These are phyloP conservation scores for Tephrocybe sp. DNA, from an alignment of 768 basidiomycete species.

Conservation along the genomic window DNA sequence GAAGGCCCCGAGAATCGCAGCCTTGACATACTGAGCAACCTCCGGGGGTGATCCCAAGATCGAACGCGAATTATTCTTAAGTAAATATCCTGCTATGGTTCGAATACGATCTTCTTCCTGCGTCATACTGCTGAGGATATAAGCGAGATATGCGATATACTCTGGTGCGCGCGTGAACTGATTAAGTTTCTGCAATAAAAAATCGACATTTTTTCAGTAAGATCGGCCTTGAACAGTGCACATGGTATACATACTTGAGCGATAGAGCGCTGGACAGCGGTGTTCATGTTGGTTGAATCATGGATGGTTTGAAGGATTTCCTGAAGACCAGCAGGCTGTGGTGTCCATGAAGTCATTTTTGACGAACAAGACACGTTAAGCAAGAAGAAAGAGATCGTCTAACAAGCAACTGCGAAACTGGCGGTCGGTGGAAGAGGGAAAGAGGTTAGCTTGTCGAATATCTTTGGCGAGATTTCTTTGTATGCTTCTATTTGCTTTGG, in stretches of 20 bases:
- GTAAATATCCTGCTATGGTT: conserved; percentile 91
- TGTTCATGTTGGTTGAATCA: conserved; percentile 80
- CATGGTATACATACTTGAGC: conserved; percentile 62
- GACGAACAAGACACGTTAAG: conserved; percentile 35
- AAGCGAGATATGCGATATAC: conserved; percentile 94
- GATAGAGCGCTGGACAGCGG: conserved; percentile 75
- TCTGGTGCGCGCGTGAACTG: conserved; percentile 85
- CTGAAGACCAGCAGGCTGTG: conserved; percentile 81
- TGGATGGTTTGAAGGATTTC: conserved; percentile 91
- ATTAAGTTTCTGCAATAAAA: conserved; percentile 69
- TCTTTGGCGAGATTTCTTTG: conserved; percentile 24
- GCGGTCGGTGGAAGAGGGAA: conserved; percentile 17
- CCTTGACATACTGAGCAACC: conserved; percentile 72
- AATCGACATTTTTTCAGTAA: conserved; percentile 15
- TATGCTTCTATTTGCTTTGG: conserved; percentile 14
- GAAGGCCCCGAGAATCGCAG: conserved; percentile 77
- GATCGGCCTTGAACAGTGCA: conserved; percentile 16
- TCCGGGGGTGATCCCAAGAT: conserved; percentile 66
- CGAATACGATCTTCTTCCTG: conserved; percentile 91
- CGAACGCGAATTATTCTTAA: conserved; percentile 92
- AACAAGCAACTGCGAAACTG: conserved; percentile 21
- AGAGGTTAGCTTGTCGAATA: conserved; percentile 12
- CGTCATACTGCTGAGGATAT: conserved; percentile 80
- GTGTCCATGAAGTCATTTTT: conserved; percentile 76
- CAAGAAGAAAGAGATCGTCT: conserved; percentile 19